These are phyloP conservation scores for Amanita molliuscula DNA, from an alignment of 768 basidiomycete species.

Conservation along the genomic window DNA sequence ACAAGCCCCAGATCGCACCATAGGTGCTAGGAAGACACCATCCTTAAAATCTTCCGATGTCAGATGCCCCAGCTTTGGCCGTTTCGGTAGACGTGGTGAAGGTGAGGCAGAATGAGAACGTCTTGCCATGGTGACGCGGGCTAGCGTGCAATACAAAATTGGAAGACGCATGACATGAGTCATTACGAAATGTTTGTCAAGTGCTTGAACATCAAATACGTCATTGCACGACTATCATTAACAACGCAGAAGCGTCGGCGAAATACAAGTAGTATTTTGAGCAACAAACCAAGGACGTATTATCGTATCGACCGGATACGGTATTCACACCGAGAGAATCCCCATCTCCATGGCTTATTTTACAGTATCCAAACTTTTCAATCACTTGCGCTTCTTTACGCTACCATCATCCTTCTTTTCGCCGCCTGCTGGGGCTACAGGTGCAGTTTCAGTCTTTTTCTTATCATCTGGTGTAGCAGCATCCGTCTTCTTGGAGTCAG, in stretches of 20 bases:
- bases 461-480: slow-evolving; percentile 53
- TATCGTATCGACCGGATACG: background rate
- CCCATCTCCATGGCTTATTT: background rate
- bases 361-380: background rate
- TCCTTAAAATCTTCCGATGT: slow-evolving; percentile 72
- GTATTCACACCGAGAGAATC: background rate
- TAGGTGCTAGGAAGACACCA: slow-evolving; percentile 93
- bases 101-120: slow-evolving; percentile 41
- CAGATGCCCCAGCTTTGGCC: slow-evolving; percentile 45
- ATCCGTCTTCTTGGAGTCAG: slow-evolving; percentile 62
- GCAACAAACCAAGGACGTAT: background rate
- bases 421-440: slow-evolving; percentile 64
- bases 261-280: slow-evolving; percentile 1
- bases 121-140: slow-evolving; percentile 32
- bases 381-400: slow-evolving; percentile 61
- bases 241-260: background rate
- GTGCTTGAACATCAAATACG: background rate
- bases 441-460: slow-evolving; percentile 50
- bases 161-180: no score
- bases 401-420: slow-evolving; percentile 61
- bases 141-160: background rate
- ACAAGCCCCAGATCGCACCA: slow-evolving; percentile 93
- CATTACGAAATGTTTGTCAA: slow-evolving; percentile 1
- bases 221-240: background rate
- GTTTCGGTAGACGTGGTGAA: slow-evolving; percentile 40